Conservation (phyloP, 768 basidiomycete genomes). For the Naganishia antarctica region DNA sequence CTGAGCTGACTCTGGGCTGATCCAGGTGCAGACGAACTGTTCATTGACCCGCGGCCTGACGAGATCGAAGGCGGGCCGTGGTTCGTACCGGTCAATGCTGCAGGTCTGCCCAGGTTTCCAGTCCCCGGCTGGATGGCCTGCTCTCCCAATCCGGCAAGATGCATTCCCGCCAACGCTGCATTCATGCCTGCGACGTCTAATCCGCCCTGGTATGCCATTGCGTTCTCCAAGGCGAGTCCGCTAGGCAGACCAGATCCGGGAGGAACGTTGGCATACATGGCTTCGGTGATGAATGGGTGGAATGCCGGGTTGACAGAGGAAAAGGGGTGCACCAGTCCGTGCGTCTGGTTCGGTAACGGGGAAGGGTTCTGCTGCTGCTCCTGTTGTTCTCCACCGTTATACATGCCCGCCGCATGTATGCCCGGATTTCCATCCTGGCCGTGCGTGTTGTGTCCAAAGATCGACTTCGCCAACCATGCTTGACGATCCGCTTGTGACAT, state of each 20-base stretch:
- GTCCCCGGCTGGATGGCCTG: neutral
- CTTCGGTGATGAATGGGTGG: neutral
- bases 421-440: neutral
- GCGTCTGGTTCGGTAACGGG: too few species aligned
- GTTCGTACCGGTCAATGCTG: neutral
- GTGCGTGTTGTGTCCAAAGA: neutral
- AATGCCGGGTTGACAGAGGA: neutral
- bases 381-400: too few species aligned
- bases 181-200: constrained; percentile 3
- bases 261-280: constrained; percentile 1
- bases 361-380: too few species aligned
- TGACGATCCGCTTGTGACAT: constrained; percentile 18
- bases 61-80: constrained; percentile 13
- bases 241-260: too few species aligned
- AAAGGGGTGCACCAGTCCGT: neutral
- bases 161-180: constrained; percentile 9
- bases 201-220: neutral
- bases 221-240: neutral
- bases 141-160: neutral
- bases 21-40: neutral
- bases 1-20: constrained; percentile 1
- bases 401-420: constrained; percentile 4
- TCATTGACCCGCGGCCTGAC: constrained; percentile 1
- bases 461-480: constrained; percentile 14
- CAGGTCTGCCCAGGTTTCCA: neutral